A percentile compares a stretch with the other conserved stretches of the same genome.
Evolutionary conservation across 2,329 filamentous ascomycete genomes (phyloP).

Genomic region (Mycosphaerelloides madeirae): DNA sequence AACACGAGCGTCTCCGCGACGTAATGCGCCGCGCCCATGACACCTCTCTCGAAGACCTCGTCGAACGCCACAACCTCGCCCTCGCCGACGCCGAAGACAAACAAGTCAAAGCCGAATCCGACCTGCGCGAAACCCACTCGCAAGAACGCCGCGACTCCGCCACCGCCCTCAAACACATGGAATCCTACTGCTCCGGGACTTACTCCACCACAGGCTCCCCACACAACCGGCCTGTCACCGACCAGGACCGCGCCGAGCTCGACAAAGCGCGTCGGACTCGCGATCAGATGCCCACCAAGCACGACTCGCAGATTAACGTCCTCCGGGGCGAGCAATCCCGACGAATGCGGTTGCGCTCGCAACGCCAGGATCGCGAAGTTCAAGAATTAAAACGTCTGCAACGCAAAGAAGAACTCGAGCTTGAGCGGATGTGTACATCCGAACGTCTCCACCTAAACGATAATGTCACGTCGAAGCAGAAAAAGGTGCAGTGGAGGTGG

Average conservation of each 20-base stretch:
- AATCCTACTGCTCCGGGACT: constrained; percentile 43
- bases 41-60: constrained; percentile 20
- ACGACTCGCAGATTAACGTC: constrained; percentile 45
- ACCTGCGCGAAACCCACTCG: constrained; percentile 38
- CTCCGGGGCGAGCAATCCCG: constrained; percentile 43
- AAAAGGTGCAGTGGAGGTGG: constrained; percentile 35
- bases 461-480: constrained; percentile 31
- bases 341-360: constrained; percentile 32
- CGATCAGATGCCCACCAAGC: constrained; percentile 39
- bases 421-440: constrained; percentile 29
- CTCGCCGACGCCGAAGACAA: constrained; percentile 42
- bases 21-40: constrained; percentile 20
- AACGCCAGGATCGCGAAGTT: constrained; percentile 39
- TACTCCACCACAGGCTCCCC: constrained; percentile 26
- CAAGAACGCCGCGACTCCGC: constrained; percentile 41
- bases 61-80: constrained; percentile 35
- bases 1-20: constrained; percentile 17
- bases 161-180: constrained; percentile 45
- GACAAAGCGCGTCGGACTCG: constrained; percentile 37
- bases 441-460: constrained; percentile 19
- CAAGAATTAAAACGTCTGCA: constrained; percentile 33
- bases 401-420: constrained; percentile 31
- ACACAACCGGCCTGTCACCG: constrained; percentile 38
- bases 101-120: constrained; percentile 41
- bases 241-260: constrained; percentile 41